Evolutionary conservation across 2,329 filamentous ascomycete species (phyloP).

Genomic region (Diplodia sapinea): DNA sequence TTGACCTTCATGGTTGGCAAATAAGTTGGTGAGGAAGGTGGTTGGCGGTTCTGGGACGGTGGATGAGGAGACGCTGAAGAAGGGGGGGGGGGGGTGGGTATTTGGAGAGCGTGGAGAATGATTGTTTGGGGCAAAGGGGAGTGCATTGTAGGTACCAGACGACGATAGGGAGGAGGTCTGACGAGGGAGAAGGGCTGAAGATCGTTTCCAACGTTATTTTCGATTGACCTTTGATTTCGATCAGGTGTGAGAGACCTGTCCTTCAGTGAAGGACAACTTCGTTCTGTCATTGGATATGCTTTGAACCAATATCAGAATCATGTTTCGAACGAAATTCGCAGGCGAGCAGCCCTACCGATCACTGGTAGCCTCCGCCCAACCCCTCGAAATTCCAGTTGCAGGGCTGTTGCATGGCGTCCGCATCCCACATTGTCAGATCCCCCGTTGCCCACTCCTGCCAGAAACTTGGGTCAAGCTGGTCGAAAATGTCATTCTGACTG

Average conservation of each 20-base stretch:
- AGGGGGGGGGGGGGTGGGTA: not conserved
- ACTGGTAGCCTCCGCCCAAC: slow-evolving; percentile 1
- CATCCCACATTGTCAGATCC: slow-evolving; percentile 23
- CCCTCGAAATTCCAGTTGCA: slow-evolving; percentile 14
- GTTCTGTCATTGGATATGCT: not conserved
- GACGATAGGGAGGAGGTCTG: not conserved
- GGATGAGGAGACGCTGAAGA: not conserved
- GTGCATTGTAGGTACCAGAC: not conserved
- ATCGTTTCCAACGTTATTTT: not conserved
- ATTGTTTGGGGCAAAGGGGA: not conserved
- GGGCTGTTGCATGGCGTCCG: slow-evolving; percentile 7
- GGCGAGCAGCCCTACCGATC: not conserved
- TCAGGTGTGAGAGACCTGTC: not conserved
- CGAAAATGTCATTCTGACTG: slow-evolving; percentile 14
- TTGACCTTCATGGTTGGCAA: too few species aligned
- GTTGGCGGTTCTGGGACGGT: not conserved
- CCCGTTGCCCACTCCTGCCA: slow-evolving; percentile 17
- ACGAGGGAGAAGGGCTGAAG: not conserved
- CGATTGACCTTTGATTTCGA: not conserved
- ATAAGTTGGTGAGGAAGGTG: not conserved
- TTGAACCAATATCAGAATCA: not conserved
- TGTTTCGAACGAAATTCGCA: not conserved
- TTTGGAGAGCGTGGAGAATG: not conserved
- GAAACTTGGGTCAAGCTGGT: slow-evolving; percentile 16
- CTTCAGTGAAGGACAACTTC: not conserved